These are phyloP conservation scores for Dendryphion nanum DNA, from an alignment of 2,329 filamentous ascomycete genomes.

Conservation along the genomic window DNA sequence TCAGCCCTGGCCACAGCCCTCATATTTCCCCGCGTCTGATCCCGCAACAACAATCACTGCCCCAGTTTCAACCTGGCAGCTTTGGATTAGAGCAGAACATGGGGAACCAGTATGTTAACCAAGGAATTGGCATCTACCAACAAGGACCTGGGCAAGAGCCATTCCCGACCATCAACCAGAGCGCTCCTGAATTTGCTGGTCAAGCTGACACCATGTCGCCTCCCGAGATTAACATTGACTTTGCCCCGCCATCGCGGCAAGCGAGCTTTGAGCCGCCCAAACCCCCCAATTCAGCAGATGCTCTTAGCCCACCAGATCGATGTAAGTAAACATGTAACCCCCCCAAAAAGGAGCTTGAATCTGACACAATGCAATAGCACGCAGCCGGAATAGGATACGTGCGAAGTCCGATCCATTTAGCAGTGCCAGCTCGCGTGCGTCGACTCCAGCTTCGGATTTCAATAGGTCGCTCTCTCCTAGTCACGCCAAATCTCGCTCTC, in stretches of 20 bases:
- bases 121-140: constrained; percentile 53
- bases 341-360: no score
- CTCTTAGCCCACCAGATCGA: constrained; percentile 75
- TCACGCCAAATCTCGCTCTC: constrained; percentile 45
- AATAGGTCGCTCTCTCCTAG: constrained; percentile 44
- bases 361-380: constrained; percentile 41
- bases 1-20: constrained; percentile 68
- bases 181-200: constrained; percentile 60
- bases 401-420: constrained; percentile 62
- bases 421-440: constrained; percentile 46
- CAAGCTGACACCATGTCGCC: constrained; percentile 76
- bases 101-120: constrained; percentile 49
- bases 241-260: constrained; percentile 71
- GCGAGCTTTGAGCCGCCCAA: constrained; percentile 67
- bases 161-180: constrained; percentile 50
- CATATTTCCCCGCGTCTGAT: constrained; percentile 65
- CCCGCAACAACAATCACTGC: constrained; percentile 68
- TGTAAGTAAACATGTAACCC: no score
- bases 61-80: constrained; percentile 47
- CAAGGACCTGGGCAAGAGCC: constrained; percentile 45
- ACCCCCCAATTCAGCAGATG: constrained; percentile 64
- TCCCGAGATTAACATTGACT: constrained; percentile 94
- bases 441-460: constrained; percentile 38
- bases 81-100: constrained; percentile 48
- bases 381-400: constrained; percentile 55